Conservation (phyloP, 2,329 filamentous ascomycete species). For the Xylariaceae sp. region DNA sequence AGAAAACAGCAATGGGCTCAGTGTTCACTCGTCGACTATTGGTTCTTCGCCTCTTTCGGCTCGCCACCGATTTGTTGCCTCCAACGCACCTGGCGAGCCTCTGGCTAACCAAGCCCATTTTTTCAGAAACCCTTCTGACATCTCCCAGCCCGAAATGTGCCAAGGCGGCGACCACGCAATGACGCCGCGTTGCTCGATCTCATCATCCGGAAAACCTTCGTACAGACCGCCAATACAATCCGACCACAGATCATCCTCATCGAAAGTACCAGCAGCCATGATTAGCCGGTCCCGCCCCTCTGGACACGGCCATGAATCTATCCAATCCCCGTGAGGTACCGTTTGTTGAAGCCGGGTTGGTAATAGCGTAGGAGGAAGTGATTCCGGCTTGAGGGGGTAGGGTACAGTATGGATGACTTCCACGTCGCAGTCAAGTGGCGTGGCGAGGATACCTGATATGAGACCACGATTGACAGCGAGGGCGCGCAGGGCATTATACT, state of each 20-base stretch:
- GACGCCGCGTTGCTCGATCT: constrained; percentile 37
- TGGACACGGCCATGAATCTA: constrained; percentile 39
- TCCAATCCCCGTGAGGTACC: constrained; percentile 37
- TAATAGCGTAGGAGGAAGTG: constrained; percentile 31
- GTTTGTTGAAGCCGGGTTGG: constrained; percentile 39
- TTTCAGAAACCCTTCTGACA: constrained; percentile 37
- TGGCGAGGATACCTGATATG: constrained; percentile 30
- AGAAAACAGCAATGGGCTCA: neutral
- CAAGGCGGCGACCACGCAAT: constrained; percentile 41
- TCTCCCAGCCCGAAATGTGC: constrained; percentile 38
- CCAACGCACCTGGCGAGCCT: constrained; percentile 23
- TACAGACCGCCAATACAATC: constrained; percentile 41
- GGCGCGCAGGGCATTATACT: constrained; percentile 39
- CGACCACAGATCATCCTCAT: constrained; percentile 41
- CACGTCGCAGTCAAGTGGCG: constrained; percentile 30
- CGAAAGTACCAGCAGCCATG: constrained; percentile 32
- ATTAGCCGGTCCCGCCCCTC: constrained; percentile 38
- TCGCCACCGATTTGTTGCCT: constrained; percentile 36
- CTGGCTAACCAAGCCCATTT: constrained; percentile 35
- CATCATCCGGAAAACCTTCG: constrained; percentile 41
- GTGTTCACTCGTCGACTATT: neutral
- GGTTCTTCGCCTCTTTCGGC: constrained; percentile 30
- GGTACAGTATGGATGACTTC: constrained; percentile 29
- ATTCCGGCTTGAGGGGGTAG: constrained; percentile 26
- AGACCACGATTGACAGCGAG: constrained; percentile 34